A percentile compares a stretch with the other conserved stretches of the same genome.
Conservation (phyloP, 2,329 filamentous ascomycete species). For the Pestalotiopsis sp. region DNA sequence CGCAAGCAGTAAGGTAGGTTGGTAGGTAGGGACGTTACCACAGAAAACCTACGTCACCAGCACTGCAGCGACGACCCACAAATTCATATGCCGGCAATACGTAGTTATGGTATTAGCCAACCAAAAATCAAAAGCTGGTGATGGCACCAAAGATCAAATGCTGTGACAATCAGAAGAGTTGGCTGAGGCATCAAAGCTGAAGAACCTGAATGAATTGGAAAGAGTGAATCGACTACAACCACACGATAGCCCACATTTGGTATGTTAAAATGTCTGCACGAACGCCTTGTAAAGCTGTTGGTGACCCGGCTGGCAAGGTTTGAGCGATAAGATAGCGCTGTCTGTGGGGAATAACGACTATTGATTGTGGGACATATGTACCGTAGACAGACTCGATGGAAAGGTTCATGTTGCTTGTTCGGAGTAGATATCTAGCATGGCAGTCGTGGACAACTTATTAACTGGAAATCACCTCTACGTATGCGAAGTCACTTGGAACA, state of each 20-base stretch:
- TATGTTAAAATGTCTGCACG: no score
- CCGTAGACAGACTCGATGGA: background rate
- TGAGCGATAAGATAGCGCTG: background rate
- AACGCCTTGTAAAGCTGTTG: no score
- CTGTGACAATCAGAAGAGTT: no score
- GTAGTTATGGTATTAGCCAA: no score
- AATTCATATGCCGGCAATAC: background rate
- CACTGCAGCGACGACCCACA: background rate
- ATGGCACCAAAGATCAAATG: no score
- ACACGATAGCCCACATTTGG: no score
- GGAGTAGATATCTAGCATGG: background rate
- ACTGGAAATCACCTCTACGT: no score
- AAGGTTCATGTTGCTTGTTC: background rate
- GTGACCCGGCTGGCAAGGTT: background rate
- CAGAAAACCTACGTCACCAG: background rate
- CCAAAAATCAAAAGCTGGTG: background rate
- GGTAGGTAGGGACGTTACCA: background rate
- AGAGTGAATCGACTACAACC: no score
- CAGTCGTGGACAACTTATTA: no score
- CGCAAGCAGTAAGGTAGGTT: background rate
- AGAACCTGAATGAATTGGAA: no score
- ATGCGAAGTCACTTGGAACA: no score
- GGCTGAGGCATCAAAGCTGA: no score
- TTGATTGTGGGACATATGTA: background rate
- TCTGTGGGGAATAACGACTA: background rate